Conservation (phyloP, 1,284 basidiomycete species). For the Boletus austroedulis region DNA sequence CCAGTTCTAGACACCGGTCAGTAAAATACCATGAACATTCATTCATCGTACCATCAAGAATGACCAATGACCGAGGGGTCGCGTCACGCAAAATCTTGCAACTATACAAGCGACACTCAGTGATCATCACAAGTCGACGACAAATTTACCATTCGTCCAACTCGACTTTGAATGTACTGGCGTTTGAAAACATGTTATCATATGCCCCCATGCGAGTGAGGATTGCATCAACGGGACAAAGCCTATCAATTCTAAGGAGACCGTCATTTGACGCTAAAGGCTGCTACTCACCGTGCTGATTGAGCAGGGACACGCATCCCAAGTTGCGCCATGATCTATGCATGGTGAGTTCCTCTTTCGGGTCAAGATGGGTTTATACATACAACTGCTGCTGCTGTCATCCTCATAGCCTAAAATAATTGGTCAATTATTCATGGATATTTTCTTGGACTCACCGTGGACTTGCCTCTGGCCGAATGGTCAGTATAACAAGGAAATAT, state of each 20-base stretch:
- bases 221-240: conserved; percentile 91
- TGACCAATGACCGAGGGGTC: conserved; percentile 88
- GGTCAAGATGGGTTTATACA: conserved; percentile 20
- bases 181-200: conserved; percentile 94
- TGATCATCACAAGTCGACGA: background rate
- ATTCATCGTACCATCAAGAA: conserved; percentile 76
- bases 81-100: conserved; percentile 90
- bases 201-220: conserved; percentile 98
- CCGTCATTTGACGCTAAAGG: background rate
- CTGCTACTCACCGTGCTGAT: conserved; percentile 57
- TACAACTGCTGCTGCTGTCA: conserved; percentile 92
- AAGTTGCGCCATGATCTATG: conserved; percentile 90
- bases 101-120: conserved; percentile 39
- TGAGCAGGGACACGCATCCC: conserved; percentile 96
- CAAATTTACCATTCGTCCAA: conserved; percentile 83
- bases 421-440: background rate
- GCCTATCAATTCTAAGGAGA: conserved; percentile 38
- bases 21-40: background rate
- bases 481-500: conserved; percentile 1
- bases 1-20: conserved; percentile 61
- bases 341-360: conserved; percentile 7
- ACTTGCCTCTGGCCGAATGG: conserved; percentile 65
- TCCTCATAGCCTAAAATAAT: conserved; percentile 71
- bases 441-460: conserved; percentile 54
- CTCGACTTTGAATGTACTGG: conserved; percentile 96